phyloP scores from a whole-genome alignment of 1,284 basidiomycete species.

The Pterula multifida region DNA sequence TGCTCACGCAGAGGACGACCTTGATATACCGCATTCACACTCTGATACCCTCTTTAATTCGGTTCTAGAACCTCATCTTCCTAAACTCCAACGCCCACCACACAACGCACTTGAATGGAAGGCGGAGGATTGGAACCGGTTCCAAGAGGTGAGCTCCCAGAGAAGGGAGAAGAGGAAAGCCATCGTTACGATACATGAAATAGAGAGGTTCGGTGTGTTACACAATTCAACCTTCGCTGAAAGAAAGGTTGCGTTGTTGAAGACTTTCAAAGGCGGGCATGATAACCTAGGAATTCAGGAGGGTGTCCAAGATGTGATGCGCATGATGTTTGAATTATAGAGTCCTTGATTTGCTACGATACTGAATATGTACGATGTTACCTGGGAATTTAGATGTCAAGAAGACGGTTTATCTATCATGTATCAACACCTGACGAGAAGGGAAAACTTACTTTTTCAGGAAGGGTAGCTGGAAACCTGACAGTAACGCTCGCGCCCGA shows the following conservation, averaged over 20 bases:
- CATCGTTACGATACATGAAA: neutral
- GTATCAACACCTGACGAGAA: neutral
- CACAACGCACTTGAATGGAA: constrained; percentile 18
- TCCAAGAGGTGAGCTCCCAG: constrained; percentile 9
- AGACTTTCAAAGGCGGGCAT: constrained; percentile 54
- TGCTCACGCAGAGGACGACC: constrained; percentile 73
- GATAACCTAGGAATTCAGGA: constrained; percentile 56
- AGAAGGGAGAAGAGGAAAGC: neutral
- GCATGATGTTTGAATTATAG: constrained; percentile 28
- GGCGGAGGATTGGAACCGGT: constrained; percentile 25
- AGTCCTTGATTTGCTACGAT: neutral
- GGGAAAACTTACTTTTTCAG: constrained; percentile 10
- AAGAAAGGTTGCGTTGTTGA: constrained; percentile 44
- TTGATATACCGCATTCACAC: constrained; percentile 70
- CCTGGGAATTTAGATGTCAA: neutral
- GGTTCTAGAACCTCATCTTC: constrained; percentile 53
- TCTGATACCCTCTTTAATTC: constrained; percentile 62
- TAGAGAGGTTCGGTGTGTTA: neutral
- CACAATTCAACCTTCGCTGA: constrained; percentile 13
- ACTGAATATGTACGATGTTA: neutral
- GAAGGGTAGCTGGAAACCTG: constrained; percentile 87
- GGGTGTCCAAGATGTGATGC: constrained; percentile 61
- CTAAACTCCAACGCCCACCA: constrained; percentile 31
- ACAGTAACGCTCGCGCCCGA: constrained; percentile 71
- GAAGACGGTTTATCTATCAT: neutral